Evolutionary conservation across 2,329 filamentous ascomycete species (phyloP), one percentile per base, ranked within the genome.

Genomic region (Alternaria dauci): DNA sequence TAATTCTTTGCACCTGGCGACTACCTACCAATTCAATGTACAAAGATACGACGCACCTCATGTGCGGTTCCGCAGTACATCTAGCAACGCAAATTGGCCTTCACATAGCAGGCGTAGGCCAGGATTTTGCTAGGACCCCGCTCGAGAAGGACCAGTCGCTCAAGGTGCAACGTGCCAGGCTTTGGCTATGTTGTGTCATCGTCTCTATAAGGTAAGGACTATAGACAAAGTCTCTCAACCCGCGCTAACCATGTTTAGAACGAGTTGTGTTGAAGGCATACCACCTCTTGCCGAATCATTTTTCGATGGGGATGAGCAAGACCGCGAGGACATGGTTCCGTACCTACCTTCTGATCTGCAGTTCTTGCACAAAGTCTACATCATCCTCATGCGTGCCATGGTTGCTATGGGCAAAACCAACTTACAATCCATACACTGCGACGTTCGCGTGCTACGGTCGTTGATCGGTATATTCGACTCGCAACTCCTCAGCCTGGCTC

Each of bases 1-100:
- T 81, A 5, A 71, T 80, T 9, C 72, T 81, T 11, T 80, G 78
- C 47, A 76, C 78, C 18, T 81, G 79, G 79, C 74, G 78, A 4
- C 62, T 80, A 28, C 79, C 79, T 8, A 77, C 79, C 11, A 79
- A 78, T 44, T 80, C 77, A 30, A 79, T 78, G 73, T 78, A 77
- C 64, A 78, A 78, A 42, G 78, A 80, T 47, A 76, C 77, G 60
- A 78, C 75, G n/a, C 74, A 77, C 58, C 71, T 79, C 16, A 70
- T 81, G 51, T 78, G 75, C 61, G 79, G 79, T 18, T 78, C 78
- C 16, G 78, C 79, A 32, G 69, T 80, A 4, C 78, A 80, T 58
- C 63, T 81, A 12, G 79, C 79, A 18, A 80, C 78, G 14, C 78
- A 80, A 57, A 79, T 79, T 48, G 79, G 79, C 5, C 67, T 81